Base-by-base conservation (phyloP, 257 asterid genomes). In the Penstemon newberryi region DNA sequence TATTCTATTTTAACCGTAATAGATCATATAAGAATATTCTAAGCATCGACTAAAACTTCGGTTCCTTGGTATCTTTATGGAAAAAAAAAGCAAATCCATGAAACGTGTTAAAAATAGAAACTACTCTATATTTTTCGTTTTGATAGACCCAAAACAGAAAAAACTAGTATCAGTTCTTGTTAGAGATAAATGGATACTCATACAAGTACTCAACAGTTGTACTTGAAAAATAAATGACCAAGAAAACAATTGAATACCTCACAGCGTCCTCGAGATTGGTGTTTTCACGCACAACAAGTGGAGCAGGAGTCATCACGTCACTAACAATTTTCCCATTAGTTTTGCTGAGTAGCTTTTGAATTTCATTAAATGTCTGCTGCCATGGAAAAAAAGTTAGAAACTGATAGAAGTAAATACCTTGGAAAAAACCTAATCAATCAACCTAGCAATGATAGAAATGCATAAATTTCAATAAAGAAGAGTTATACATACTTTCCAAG, bases 191-290 rank as follows among this genome's bases (percentile, higher is more conserved):
- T 8, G 33, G 39, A 59, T 39, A 18, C 54, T 36, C 70, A 10
- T 39, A 43, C 11, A 33, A 58, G 6, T 39, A 51, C 9, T 45
- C 8, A 45, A 43, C 57, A 7, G 3, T 3, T 50, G 8, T 18
- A 60, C 10, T 7, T 7, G 25, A 70, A 40, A 4, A 8, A 25
- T 25, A 25, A 25, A 1, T 25, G 2, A 25, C 33, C 33, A 25
- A 46, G 49, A 68, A 55, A 54, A 60, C 56, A 44, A 13, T 54
- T 6, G 73, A 56, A 59, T 80, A 86, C 92, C 92, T 88, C 45
- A 81, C 90, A 62, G 84, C 92, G 81, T 86, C 96, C 81, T 82
- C 96, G 54, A 86, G 92, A 79, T 82, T 86, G 77, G 86, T 86
- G 77, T 67, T 71, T 78, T 84, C 87, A 52, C 82, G 86, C 67